Evolutionary conservation across 768 basidiomycete genomes (phyloP).

Genomic region (Dictyophora rubrovolvata): DNA sequence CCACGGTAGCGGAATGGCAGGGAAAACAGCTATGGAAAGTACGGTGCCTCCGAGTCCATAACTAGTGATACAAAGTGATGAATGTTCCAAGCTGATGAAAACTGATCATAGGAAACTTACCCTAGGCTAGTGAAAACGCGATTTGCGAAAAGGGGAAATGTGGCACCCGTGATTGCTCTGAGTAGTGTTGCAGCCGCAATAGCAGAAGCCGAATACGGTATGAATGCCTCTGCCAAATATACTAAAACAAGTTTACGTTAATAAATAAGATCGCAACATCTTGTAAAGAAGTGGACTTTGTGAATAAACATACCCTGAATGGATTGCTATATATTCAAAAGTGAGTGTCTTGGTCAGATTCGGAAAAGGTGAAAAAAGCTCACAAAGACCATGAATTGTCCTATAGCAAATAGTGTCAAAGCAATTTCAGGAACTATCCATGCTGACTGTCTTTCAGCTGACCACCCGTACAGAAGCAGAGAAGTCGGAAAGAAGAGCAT

Average conservation of each 20-base stretch:
- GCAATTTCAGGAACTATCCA: background rate
- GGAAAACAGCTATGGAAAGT: background rate
- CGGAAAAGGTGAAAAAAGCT: background rate
- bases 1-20: slow-evolving; percentile 1
- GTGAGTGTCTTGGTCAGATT: background rate
- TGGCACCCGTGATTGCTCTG: background rate
- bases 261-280: background rate
- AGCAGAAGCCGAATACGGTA: slow-evolving; percentile 4
- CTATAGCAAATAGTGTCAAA: background rate
- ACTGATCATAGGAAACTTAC: background rate
- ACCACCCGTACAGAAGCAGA: background rate
- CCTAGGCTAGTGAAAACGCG: background rate
- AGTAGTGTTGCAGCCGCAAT: slow-evolving; percentile 1
- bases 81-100: background rate
- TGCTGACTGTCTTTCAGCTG: background rate
- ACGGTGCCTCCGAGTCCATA: background rate
- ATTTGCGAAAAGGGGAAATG: slow-evolving; percentile 4
- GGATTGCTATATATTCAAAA: no score
- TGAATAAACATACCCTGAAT: background rate
- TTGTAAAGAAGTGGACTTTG: background rate
- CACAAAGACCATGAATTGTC: background rate
- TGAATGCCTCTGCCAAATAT: background rate
- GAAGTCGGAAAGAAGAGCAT: background rate
- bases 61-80: background rate
- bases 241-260: background rate